Evolutionary conservation across 176 grass and related monocot genomes (phyloP).

Genomic region (Oryza australiensis): DNA sequence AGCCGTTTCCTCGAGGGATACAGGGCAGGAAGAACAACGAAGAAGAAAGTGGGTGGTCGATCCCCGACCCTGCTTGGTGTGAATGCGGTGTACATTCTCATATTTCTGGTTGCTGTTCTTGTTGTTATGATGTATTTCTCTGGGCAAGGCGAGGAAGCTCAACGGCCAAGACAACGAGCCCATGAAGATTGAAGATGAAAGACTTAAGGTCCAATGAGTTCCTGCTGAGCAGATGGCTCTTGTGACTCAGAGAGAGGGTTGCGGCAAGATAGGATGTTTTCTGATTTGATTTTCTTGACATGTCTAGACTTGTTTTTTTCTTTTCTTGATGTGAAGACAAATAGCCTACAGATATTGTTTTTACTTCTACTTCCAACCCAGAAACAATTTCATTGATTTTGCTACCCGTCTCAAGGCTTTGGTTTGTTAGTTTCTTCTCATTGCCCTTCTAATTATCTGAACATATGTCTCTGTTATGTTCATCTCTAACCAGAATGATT

Average conservation of each 20-base stretch:
- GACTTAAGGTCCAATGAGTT: neutral
- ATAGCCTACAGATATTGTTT: neutral
- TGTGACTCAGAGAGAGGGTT: too few relatives aligned
- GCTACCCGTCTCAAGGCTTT: neutral
- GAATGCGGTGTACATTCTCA: conserved; percentile 53
- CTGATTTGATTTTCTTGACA: conserved; percentile 13
- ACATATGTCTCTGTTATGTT: neutral
- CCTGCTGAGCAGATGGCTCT: neutral
- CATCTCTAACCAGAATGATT: neutral
- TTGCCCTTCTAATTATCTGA: neutral
- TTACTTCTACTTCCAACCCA: neutral
- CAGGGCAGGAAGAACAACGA: conserved; percentile 68
- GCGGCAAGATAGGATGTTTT: neutral
- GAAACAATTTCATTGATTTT: neutral
- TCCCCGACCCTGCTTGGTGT: conserved; percentile 47
- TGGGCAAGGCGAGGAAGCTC: conserved; percentile 50
- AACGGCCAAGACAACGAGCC: conserved; percentile 38
- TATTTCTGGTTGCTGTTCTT: conserved; percentile 51
- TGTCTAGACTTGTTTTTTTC: too few relatives aligned
- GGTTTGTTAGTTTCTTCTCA: neutral
- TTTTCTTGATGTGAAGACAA: neutral
- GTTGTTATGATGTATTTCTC: conserved; percentile 56
- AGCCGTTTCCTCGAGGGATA: conserved; percentile 77
- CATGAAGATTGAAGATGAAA: conserved; percentile 39
- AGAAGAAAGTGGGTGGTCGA: conserved; percentile 47